Base-by-base conservation (phyloP, 225 moss, liverwort and hornwort species). In the Neckera pumila region DNA sequence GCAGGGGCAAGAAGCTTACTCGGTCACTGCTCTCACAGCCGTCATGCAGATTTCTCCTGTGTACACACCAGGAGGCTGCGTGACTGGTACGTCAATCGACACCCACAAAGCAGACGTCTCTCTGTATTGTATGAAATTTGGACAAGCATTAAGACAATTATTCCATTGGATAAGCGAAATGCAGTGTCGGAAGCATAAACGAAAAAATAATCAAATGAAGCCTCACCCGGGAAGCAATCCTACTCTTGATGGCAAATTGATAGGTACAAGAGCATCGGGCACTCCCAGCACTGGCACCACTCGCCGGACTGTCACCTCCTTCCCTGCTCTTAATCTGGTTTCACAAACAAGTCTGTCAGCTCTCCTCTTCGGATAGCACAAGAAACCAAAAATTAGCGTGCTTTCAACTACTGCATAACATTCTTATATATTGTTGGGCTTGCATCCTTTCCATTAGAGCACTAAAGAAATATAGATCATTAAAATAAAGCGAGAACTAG, bases 191-290 rank as follows among this genome's bases (percentile, higher is more conserved):
- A 57, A 57, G 79, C 38, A 57, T n/a, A 57, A 57, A 76, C 56
- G 20, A 79, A 81, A 81, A 56, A 62, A 14, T 5, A 65, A 38
- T n/a, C 21, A 47, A 61, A 30, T 31, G 54, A 61, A 92, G 40
- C 53, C 94, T 86, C 81, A 94, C 97, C 97, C 96, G 66, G 95
- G 96, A 65, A 95, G 92, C 88, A 97, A 95, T 28, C 97, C 97
- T 76, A 96, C 85, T 84, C 89, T 89, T 77, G 89, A 92, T 84
- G 97, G 95, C 85, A 95, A 87, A 87, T 90, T 89, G 75, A 97
- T 83, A 79, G 97, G 97, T 81, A 97, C 95, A 88, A 97, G 97
- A 51, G 97, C 97, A 93, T 97, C 97, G 61, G 97, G 97, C 85
- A 97, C 97, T 56, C 97, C 97, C 85, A 97, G 89, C 81, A 97